A percentile compares a stretch with the other conserved stretches of the same genome.
phyloP scores from a whole-genome alignment of 108 stramenopile genomes.

The Nannochloropsis oceanica region DNA sequence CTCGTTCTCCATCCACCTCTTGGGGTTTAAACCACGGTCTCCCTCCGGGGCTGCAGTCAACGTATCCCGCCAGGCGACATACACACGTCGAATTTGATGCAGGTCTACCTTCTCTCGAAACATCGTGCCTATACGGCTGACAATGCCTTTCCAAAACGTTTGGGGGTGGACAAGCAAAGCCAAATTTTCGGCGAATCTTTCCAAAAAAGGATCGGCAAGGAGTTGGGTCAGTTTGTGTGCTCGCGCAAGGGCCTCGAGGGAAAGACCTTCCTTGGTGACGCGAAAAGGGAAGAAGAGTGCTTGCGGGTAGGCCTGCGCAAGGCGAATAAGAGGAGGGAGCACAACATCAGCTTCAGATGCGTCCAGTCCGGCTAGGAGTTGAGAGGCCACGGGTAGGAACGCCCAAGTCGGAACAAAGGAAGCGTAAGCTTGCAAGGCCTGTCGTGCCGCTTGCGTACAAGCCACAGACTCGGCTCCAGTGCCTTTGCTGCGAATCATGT shows the following conservation, averaged over 20 bases:
- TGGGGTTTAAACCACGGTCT: background rate
- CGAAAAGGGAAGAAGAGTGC: conserved; percentile 32
- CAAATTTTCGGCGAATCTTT: background rate
- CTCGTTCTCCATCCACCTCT: background rate
- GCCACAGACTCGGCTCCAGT: background rate
- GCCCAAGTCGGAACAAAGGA: conserved; percentile 26
- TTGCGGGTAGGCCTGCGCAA: conserved; percentile 33
- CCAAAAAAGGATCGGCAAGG: background rate
- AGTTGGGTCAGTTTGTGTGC: background rate
- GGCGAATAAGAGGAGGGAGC: conserved; percentile 23
- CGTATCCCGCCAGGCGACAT: background rate
- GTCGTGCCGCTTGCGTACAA: background rate
- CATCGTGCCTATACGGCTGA: background rate
- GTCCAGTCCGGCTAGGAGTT: conserved; percentile 28
- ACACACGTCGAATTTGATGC: background rate
- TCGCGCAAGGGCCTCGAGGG: background rate
- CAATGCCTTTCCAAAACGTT: background rate
- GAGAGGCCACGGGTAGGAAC: conserved; percentile 32
- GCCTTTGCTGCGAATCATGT: background rate
- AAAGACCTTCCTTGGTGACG: background rate
- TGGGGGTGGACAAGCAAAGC: background rate
- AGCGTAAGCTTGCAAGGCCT: conserved; percentile 3
- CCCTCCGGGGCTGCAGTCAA: background rate
- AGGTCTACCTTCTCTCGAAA: background rate
- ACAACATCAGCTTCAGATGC: conserved; percentile 26